phyloP scores from a whole-genome alignment of 176 grass and related monocot species.

The Aegilops longissima region DNA sequence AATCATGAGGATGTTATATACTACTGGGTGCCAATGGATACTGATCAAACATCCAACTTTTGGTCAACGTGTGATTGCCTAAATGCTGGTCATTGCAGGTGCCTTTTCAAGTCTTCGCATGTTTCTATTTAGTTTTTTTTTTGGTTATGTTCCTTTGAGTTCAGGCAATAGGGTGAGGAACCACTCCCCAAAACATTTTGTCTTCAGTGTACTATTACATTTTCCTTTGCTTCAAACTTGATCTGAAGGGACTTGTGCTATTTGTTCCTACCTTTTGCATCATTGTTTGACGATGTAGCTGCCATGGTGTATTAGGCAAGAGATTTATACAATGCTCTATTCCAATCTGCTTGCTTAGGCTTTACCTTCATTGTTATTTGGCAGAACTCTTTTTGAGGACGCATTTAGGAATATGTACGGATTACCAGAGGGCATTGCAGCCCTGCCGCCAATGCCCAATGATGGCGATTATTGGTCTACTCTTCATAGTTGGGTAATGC shows the following conservation, averaged over 20 bases:
- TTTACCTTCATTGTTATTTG: constrained; percentile 37
- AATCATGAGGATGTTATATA: constrained; percentile 76
- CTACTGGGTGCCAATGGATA: constrained; percentile 72
- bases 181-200: neutral
- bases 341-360: neutral
- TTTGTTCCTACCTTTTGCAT: neutral
- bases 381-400: constrained; percentile 67
- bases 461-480: constrained; percentile 77
- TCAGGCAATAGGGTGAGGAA: constrained; percentile 5
- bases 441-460: constrained; percentile 85
- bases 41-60: constrained; percentile 55
- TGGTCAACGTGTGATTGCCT: constrained; percentile 82
- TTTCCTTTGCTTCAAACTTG: constrained; percentile 1
- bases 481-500: constrained; percentile 98
- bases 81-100: constrained; percentile 96
- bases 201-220: neutral
- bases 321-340: constrained; percentile 25
- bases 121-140: constrained; percentile 12
- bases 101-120: constrained; percentile 11
- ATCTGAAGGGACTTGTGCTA: neutral
- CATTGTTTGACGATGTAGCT: constrained; percentile 9
- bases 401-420: constrained; percentile 95
- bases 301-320: neutral
- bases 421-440: constrained; percentile 45
- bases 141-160: neutral